A percentile compares a stretch with the other conserved stretches of the same genome.
These are phyloP conservation scores for Cladosporium sp. DNA, from an alignment of 2,329 filamentous ascomycete species.

Conservation along the genomic window DNA sequence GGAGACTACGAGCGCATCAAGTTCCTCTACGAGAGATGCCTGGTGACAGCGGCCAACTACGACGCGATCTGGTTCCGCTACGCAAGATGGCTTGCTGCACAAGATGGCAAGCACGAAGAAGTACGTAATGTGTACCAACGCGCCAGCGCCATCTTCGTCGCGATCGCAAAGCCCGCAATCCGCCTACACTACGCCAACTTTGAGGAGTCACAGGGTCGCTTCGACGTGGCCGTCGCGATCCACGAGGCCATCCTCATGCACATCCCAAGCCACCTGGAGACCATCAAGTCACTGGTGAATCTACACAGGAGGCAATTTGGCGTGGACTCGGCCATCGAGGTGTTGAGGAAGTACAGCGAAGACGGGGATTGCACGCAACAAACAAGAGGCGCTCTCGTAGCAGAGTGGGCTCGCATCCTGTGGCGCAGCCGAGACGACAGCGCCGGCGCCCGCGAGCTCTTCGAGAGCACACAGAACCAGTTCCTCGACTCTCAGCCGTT, in stretches of 20 bases:
- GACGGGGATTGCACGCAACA: constrained; percentile 69
- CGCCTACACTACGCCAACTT: constrained; percentile 92
- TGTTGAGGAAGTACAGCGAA: constrained; percentile 80
- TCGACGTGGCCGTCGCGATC: constrained; percentile 79
- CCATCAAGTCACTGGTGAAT: constrained; percentile 84
- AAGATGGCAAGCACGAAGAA: constrained; percentile 80
- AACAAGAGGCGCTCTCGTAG: constrained; percentile 82
- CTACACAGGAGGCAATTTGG: constrained; percentile 80
- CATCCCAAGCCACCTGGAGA: constrained; percentile 81
- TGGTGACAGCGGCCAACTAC: constrained; percentile 91
- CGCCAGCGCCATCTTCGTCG: constrained; percentile 80
- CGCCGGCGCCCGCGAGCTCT: constrained; percentile 80
- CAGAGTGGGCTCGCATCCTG: constrained; percentile 81
- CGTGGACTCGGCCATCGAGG: constrained; percentile 77
- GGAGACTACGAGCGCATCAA: constrained; percentile 72
- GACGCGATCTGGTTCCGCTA: constrained; percentile 99
- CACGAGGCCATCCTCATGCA: constrained; percentile 75
- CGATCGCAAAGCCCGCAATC: constrained; percentile 79
- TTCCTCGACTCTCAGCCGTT: constrained; percentile 84
- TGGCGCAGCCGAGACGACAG: constrained; percentile 80
- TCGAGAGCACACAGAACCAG: constrained; percentile 77
- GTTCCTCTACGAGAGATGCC: constrained; percentile 89
- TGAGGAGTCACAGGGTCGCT: constrained; percentile 78
- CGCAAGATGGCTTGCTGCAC: constrained; percentile 85
- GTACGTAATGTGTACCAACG: constrained; percentile 89